Conservation (phyloP, 78 protist genomes). For the Dictyostelium citrinum region DNA sequence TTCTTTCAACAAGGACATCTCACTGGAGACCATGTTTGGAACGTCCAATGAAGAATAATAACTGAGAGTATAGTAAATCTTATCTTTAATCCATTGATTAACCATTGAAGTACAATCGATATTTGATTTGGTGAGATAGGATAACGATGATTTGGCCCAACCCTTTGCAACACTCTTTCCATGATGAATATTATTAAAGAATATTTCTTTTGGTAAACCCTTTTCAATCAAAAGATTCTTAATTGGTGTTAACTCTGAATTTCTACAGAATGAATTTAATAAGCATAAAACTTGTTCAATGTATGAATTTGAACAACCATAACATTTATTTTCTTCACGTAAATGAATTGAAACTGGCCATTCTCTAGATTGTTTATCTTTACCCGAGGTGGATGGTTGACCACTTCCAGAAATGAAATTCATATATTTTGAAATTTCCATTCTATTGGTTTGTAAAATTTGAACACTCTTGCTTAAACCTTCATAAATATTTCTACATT, state of each 20-base stretch:
- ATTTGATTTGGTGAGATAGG: slow-evolving; percentile 28
- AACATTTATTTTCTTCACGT: slow-evolving; percentile 13
- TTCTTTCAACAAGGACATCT: slow-evolving; percentile 39
- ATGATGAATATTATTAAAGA: slow-evolving; percentile 2
- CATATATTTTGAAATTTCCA: slow-evolving; percentile 73
- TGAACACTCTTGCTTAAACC: slow-evolving; percentile 58
- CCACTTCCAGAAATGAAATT: background rate
- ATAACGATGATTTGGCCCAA: slow-evolving; percentile 22
- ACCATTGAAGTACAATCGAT: background rate
- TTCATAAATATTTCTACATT: slow-evolving; percentile 54
- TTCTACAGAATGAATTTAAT: slow-evolving; percentile 4
- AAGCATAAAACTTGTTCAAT: slow-evolving; percentile 44
- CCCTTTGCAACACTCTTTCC: background rate
- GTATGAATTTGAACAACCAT: slow-evolving; percentile 36
- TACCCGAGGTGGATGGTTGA: background rate
- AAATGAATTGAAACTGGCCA: background rate
- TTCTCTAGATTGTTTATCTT: background rate
- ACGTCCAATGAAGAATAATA: slow-evolving; percentile 32
- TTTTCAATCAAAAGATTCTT: background rate
- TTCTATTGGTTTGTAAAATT: slow-evolving; percentile 49
- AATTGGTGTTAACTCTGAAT: background rate
- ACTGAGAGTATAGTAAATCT: slow-evolving; percentile 9
- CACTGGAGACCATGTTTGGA: slow-evolving; percentile 9
- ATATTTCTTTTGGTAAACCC: slow-evolving; percentile 67
- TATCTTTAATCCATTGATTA: slow-evolving; percentile 1